Conservation (phyloP, 192 early-diverging fungal species). For the Geranomyces variabilis region DNA sequence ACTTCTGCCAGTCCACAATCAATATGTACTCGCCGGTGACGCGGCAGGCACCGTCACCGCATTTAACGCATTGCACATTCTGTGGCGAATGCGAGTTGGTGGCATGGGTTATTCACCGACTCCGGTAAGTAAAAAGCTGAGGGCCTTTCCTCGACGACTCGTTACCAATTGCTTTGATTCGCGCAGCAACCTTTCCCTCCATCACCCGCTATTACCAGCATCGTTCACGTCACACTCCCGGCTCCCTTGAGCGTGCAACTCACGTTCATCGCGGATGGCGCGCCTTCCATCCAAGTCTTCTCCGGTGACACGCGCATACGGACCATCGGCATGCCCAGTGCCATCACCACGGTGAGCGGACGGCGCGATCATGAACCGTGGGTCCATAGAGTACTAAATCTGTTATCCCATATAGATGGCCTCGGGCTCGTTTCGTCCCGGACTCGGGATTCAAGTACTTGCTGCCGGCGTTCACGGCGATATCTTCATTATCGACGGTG, state of each 20-base stretch:
- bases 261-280: constrained; percentile 11
- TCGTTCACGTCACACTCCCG: background rate
- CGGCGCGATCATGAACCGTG: too few species aligned
- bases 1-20: background rate
- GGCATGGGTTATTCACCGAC: background rate
- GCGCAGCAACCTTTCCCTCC: background rate
- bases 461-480: constrained; percentile 6
- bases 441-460: background rate
- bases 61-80: constrained; percentile 12
- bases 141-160: too few species aligned
- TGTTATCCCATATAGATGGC: constrained; percentile 6
- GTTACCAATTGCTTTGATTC: too few species aligned
- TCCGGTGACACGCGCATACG: background rate
- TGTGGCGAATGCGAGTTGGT: constrained; percentile 9
- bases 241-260: background rate
- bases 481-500: background rate
- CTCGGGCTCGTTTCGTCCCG: background rate
- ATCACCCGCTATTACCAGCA: background rate
- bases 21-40: constrained; percentile 16
- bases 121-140: background rate
- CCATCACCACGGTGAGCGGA: constrained; percentile 3
- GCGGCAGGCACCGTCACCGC: constrained; percentile 11
- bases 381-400: background rate
- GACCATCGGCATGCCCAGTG: background rate
- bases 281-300: constrained; percentile 6